Conservation (phyloP, 2,329 filamentous ascomycete species). For the Septoria petroselini region DNA sequence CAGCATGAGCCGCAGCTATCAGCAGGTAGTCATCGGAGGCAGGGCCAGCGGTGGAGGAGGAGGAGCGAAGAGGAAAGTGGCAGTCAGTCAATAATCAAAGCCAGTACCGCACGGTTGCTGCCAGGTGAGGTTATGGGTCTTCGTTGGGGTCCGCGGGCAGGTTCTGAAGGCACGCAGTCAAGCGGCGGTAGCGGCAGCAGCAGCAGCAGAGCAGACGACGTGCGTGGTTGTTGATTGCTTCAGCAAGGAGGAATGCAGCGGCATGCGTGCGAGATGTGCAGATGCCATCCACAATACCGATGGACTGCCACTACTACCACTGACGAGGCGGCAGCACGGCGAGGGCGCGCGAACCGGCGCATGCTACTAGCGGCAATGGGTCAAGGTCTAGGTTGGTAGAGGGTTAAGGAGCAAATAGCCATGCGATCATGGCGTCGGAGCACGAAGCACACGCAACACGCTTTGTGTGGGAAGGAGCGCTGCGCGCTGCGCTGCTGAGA, state of each 20-base stretch:
- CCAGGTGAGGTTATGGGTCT: background rate
- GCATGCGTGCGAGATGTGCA: constrained; percentile 27
- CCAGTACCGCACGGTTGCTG: constrained; percentile 1
- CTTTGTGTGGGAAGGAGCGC: constrained; percentile 4
- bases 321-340: constrained; percentile 19
- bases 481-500: constrained; percentile 5
- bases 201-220: background rate
- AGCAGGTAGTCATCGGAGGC: constrained; percentile 18
- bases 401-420: constrained; percentile 24
- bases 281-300: constrained; percentile 11
- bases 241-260: constrained; percentile 35
- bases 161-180: constrained; percentile 37
- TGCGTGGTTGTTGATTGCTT: constrained; percentile 21
- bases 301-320: background rate
- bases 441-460: constrained; percentile 18
- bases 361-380: constrained; percentile 25
- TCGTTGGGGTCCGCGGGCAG: background rate
- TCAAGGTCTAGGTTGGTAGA: constrained; percentile 25
- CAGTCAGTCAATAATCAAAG: constrained; percentile 6
- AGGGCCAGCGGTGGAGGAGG: constrained; percentile 12
- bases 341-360: constrained; percentile 21
- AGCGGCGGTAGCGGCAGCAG: constrained; percentile 39
- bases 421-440: constrained; percentile 27
- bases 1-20: constrained; percentile 19
- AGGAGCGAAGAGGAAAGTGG: constrained; percentile 12